Base-by-base conservation (phyloP, 1,139 yeast species). In the Taphrina betulina region DNA sequence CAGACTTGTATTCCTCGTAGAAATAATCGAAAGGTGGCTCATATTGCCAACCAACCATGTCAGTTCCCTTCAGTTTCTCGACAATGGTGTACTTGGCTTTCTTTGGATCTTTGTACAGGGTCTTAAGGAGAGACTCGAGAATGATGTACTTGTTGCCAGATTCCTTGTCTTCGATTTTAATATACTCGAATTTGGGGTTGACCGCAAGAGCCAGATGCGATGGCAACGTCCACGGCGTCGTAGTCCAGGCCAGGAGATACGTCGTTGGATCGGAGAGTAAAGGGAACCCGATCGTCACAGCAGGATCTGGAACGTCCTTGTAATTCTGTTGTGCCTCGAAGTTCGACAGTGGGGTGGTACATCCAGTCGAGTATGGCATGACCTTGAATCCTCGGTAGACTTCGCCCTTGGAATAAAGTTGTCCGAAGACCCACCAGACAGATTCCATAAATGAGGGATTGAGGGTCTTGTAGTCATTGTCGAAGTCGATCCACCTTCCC, bases 401-500 rank as follows among this genome's bases (percentile, higher is more conserved):
- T 57, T 88, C 80, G 57, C 82, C 83, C 72, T 90, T 92, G 59
- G 85, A 82, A 71, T 75, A 88, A 65, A 92, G 76, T 72, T 89
- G 82, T 75, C 85, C 83, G 78, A 92, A 94, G 38, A 89, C 95
- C 98, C 98, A 92, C 99, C 99, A 92, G 57, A 84, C 94, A 44
- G 96, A 85, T 75, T 92, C 98, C 99, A 92, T 92, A 66, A 87
- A 92, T 59, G 82, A 77, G 40, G 97, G 96, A 70, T 94, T 89
- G 72, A 94, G 78, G 20, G 98, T 92, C 76, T 94, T 94, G 78
- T 92, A 92, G 73, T 92, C 99, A 69, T 92, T 88, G 69, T 92
- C 98, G 75, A 92, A 92, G 74, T 92, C 99, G 69, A 92, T 90
- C 99, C 99, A 92, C 73, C 99, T 85, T 62, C 97, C 99, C 64